Conservation (phyloP, 345 rosid genomes). For the Theobroma cacao region DNA sequence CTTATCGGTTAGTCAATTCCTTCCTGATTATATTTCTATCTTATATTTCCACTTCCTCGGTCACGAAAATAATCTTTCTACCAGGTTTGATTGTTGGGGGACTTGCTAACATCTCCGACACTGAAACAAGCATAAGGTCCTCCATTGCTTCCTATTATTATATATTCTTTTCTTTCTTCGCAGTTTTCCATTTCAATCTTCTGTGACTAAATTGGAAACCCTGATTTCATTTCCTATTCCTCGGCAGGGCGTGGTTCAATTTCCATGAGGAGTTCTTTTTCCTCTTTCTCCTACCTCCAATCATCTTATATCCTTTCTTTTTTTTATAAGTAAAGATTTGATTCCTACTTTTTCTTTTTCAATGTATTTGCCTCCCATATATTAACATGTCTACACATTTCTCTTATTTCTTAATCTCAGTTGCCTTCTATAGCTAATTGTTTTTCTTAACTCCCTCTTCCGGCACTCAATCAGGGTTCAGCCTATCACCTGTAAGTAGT, state of each 20-base stretch:
- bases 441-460: constrained; percentile 53
- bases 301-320: constrained; percentile 84
- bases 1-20: constrained; percentile 58
- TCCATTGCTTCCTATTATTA: constrained; percentile 12
- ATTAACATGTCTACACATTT: background rate
- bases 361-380: background rate
- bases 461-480: constrained; percentile 92
- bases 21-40: background rate
- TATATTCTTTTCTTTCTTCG: background rate
- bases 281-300: constrained; percentile 90
- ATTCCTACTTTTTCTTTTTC: background rate
- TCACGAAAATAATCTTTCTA: background rate
- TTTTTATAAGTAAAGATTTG: background rate
- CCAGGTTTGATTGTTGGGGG: constrained; percentile 86
- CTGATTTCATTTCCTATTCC: background rate
- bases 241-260: constrained; percentile 89
- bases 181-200: background rate
- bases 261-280: constrained; percentile 98
- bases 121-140: constrained; percentile 88
- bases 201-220: background rate
- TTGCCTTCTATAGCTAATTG: background rate
- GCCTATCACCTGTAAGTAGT: constrained; percentile 80
- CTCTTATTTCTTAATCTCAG: background rate
- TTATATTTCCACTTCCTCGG: background rate
- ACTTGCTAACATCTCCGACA: constrained; percentile 86